Base-by-base conservation (phyloP, 2,329 filamentous ascomycete species). In the Septoria linicola region DNA sequence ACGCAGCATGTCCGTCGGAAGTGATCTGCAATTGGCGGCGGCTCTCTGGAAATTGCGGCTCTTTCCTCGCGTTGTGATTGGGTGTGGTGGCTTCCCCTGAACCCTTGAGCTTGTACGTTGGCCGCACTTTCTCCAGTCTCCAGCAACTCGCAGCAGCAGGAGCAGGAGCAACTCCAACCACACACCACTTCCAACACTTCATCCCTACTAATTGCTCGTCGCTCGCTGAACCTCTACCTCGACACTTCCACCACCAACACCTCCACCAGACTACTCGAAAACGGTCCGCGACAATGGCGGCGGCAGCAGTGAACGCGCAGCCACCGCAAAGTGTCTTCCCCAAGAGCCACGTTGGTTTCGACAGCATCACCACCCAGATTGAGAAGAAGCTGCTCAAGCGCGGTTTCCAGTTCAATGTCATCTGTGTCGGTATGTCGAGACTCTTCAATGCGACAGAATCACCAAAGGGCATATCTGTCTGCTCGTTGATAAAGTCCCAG, bases 351-450 rank as follows among this genome's bases (percentile, higher is more conserved):
- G 93, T 99, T 74, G 93, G 93, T 83, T 99, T 99, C 80, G 93
- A 99, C 80, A 96, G 90, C 80, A 99, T 99, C 81, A 99, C 93
- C 66, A 90, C 87, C 64, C 93, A 99, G 81, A 99, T 99, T 68
- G 93, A 99, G 85, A 88, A 89, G 79, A 99, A 99, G 87, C 87
- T 97, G 72, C 76, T 99, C 78, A 99, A 99, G 83, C 90, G 93
- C 77, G 93, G 93, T 67, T 99, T 99, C 77, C 93, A 99, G 77
- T 99, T 99, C 84, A 99, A 99, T 74, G 87, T 97, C 70, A 97
- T 97, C 75, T 96, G 91, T 73, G 93, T 97, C 73, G 93, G 93
- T 97, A 81, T 73, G 92, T 85, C 58, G 47, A 23, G 16, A 16
- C 10, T 3, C 39, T 30, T 1, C 41, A 40, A 39, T 39, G 35